A percentile compares a stretch with the other conserved stretches of the same genome.
Evolutionary conservation across 2,329 filamentous ascomycete species (phyloP).

Genomic region (Westerdykella sp.): DNA sequence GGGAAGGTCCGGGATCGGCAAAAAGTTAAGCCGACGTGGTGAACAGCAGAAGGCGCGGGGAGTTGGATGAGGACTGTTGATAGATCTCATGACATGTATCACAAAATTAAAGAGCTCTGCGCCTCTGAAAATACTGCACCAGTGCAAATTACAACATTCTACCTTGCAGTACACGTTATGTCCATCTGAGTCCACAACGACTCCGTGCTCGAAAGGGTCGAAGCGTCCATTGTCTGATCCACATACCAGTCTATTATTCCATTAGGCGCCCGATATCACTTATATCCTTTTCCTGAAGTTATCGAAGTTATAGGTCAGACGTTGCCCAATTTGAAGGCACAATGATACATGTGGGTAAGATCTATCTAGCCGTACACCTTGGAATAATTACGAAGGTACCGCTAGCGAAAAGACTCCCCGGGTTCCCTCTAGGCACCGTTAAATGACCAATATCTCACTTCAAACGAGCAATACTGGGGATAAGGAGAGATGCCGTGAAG

Average conservation of each 20-base stretch:
- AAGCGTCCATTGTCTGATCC: too few species aligned
- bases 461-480: constrained; percentile 69
- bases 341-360: constrained; percentile 65
- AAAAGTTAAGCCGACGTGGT: constrained; percentile 10
- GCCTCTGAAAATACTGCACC: too few species aligned
- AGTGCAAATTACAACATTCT: too few species aligned
- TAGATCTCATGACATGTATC: not conserved
- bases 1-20: constrained; percentile 13
- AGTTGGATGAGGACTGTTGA: not conserved
- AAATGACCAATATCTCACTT: constrained; percentile 76
- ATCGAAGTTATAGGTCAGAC: too few species aligned
- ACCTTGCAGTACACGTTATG: too few species aligned
- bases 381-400: constrained; percentile 65
- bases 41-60: too few species aligned
- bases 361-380: constrained; percentile 97
- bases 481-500: constrained; percentile 76
- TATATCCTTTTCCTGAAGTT: too few species aligned
- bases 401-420: constrained; percentile 97
- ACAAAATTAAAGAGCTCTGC: not conserved
- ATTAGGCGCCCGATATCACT: too few species aligned
- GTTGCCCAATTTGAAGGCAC: too few species aligned
- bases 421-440: constrained; percentile 73
- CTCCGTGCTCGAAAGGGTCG: too few species aligned
- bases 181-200: too few species aligned
- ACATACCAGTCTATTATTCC: too few species aligned